Evolutionary conservation across 1,139 yeast genomes (phyloP).

Genomic region (Yamadazyma trypodendri): DNA sequence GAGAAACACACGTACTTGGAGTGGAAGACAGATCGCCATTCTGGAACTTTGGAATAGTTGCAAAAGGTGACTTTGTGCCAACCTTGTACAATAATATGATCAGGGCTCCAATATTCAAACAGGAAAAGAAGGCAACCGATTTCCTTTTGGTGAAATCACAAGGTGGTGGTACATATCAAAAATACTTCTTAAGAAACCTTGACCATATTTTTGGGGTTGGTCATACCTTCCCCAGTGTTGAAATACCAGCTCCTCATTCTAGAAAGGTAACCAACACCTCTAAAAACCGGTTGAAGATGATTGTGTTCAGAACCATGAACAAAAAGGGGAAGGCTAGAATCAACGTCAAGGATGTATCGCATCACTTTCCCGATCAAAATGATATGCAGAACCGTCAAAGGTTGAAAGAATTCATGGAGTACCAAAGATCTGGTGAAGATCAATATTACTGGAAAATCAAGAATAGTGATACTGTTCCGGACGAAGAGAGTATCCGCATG

Average conservation of each 20-base stretch:
- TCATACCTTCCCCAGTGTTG: conserved; percentile 89
- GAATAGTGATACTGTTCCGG: conserved; percentile 62
- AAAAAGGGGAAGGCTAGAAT: conserved; percentile 72
- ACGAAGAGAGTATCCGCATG: conserved; percentile 74
- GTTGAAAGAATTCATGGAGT: conserved; percentile 96
- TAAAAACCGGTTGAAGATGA: conserved; percentile 88
- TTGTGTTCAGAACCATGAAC: conserved; percentile 85
- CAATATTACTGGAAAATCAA: conserved; percentile 96
- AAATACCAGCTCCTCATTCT: conserved; percentile 97
- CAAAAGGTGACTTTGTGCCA: conserved; percentile 91
- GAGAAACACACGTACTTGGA: conserved; percentile 94
- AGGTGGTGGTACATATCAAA: conserved; percentile 61
- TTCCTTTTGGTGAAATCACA: conserved; percentile 78
- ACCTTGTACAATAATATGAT: conserved; percentile 88
- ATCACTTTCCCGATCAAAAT: conserved; percentile 94
- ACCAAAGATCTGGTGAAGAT: conserved; percentile 91
- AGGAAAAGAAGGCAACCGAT: conserved; percentile 76
- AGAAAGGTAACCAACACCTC: conserved; percentile 93
- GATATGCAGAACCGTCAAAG: conserved; percentile 97
- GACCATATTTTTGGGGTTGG: conserved; percentile 85
- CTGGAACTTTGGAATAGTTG: conserved; percentile 98
- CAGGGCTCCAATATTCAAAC: conserved; percentile 91
- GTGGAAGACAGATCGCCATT: conserved; percentile 95
- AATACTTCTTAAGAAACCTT: conserved; percentile 56
- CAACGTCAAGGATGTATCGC: conserved; percentile 82